Conservation (phyloP, 169 alveolate species). For the Cryptosporidium canis region DNA sequence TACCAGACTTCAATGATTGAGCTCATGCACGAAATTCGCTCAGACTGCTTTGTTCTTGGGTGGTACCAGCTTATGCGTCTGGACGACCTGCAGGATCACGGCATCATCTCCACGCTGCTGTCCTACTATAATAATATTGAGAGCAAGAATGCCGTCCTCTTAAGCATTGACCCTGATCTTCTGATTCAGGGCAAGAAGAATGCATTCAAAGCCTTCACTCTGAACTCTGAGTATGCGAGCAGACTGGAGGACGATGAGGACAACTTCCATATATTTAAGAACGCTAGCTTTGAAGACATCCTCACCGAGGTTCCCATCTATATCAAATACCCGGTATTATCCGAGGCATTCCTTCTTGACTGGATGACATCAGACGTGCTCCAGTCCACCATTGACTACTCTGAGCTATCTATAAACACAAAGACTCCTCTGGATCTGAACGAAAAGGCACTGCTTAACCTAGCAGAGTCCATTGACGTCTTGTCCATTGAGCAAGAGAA, state of each 20-base stretch:
- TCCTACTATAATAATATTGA: slow-evolving; percentile 79
- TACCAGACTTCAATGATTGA: slow-evolving; percentile 86
- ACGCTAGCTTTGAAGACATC: slow-evolving; percentile 79
- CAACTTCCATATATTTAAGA: slow-evolving; percentile 78
- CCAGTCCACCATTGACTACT: slow-evolving; percentile 77
- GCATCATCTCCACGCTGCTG: slow-evolving; percentile 81
- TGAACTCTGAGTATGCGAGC: slow-evolving; percentile 77
- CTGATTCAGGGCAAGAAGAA: slow-evolving; percentile 42
- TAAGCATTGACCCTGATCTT: slow-evolving; percentile 44
- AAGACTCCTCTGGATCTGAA: slow-evolving; percentile 74
- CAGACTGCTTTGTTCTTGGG: slow-evolving; percentile 87
- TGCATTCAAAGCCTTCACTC: slow-evolving; percentile 85
- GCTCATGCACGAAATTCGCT: slow-evolving; percentile 84
- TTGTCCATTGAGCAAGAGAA: slow-evolving; percentile 84
- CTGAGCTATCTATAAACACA: slow-evolving; percentile 78
- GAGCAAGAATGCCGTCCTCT: slow-evolving; percentile 32
- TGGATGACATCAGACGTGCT: slow-evolving; percentile 77
- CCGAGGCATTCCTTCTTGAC: slow-evolving; percentile 83
- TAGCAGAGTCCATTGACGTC: slow-evolving; percentile 83
- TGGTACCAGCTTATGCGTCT: slow-evolving; percentile 86
- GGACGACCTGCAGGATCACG: slow-evolving; percentile 84
- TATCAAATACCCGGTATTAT: slow-evolving; percentile 82
- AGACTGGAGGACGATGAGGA: slow-evolving; percentile 75
- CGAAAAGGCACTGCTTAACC: slow-evolving; percentile 79
- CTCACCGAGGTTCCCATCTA: slow-evolving; percentile 83